Evolutionary conservation across 352 stramenopile genomes (phyloP), one percentile per base, ranked within the genome.

Genomic region (Phytophthora boehmeriae): DNA sequence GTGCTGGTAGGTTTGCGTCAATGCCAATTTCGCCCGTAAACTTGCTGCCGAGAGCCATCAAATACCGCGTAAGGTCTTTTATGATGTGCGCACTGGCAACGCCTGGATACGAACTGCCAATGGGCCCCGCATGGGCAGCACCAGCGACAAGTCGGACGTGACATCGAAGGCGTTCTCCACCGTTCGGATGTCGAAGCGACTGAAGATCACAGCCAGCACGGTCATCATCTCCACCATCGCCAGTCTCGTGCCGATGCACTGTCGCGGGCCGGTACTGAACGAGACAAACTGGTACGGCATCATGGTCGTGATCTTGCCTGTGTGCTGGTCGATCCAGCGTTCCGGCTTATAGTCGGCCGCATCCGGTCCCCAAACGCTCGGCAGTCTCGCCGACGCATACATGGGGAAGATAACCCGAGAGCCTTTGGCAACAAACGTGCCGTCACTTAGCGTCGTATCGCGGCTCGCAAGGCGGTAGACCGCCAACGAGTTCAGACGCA

Each of bases 391-490:
- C 2, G 59, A 57, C 3, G 32, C 54, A 20, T 71, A 76, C 56
- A 70, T 64, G 23, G 58, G 63, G 36, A 73, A 63, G 13, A 71
- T 34, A 25, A 72, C 54, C 9, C 58, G 58, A 0, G 54, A 45
- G 8, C 55, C 58, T 16, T 71, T 69, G 11, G 47, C 46, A 8
- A 89, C 54, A 17, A 71, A 67, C 2, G 78, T 85, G 56, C 78
- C 75, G 58, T 88, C 78, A 49, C 62, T 74, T 32, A 84, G 36
- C 41, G 67, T 69, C 11, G 79, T 68, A 14, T 89, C 85, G 54
- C 68, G 38, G 69, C 68, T 61, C 20, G 56, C 39, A 46, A 78
- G 51, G 55, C 76, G 64, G 8, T 68, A 68, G 42, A 73, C 54
- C 1, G 42, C 64, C 32, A 83, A 46, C 23, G 79, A 68, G 44